phyloP scores from a whole-genome alignment of 805 yeast species.

The Yarrowia bubula region DNA sequence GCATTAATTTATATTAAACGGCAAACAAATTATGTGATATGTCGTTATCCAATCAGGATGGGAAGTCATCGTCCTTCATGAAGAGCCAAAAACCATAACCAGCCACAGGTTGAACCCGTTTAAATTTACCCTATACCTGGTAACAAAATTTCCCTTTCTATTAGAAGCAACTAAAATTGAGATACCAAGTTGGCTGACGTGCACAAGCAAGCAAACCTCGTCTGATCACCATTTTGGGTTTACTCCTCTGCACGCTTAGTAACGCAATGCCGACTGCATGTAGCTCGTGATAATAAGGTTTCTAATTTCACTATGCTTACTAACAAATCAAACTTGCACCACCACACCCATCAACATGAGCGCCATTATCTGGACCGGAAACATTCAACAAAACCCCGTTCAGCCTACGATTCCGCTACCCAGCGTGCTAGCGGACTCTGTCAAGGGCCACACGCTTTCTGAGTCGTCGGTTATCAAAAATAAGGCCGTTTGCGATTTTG shows the following conservation, averaged over 20 bases:
- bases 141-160: too few species aligned
- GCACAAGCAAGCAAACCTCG: too few species aligned
- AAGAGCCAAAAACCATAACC: too few species aligned
- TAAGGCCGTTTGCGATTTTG: slow-evolving; percentile 15
- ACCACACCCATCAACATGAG: slow-evolving; percentile 1
- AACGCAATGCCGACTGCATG: not conserved
- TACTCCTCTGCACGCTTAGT: not conserved
- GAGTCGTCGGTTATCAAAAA: slow-evolving; percentile 18
- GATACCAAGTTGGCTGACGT: too few species aligned
- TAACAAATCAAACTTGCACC: slow-evolving; percentile 12
- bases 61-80: too few species aligned
- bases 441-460: slow-evolving; percentile 1
- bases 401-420: slow-evolving; percentile 21
- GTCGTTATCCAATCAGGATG: too few species aligned
- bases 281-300: not conserved
- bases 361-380: slow-evolving; percentile 26
- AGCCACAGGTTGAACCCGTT: too few species aligned
- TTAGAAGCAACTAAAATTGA: too few species aligned
- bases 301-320: not conserved
- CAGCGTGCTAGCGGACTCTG: slow-evolving; percentile 12
- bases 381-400: slow-evolving; percentile 23
- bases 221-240: too few species aligned
- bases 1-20: too few species aligned
- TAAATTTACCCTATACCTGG: too few species aligned
- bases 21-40: too few species aligned